Evolutionary conservation across 495 filamentous ascomycete species (phyloP).

Genomic region (Talaromyces proteolyticus): DNA sequence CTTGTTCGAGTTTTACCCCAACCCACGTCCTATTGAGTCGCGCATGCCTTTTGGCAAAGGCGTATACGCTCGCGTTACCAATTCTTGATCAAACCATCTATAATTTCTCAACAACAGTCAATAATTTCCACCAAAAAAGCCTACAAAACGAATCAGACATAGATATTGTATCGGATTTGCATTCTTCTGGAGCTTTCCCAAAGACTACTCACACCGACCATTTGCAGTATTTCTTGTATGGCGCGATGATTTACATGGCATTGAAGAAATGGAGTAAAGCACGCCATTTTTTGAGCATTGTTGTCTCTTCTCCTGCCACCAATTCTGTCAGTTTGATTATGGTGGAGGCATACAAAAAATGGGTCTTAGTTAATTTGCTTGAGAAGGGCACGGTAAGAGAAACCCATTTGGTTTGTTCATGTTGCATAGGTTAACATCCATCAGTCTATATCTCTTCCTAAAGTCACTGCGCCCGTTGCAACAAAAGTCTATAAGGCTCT

Average conservation of each 20-base stretch:
- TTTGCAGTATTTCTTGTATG: conserved; percentile 72
- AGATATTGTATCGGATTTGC: conserved; percentile 45
- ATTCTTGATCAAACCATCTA: conserved; percentile 64
- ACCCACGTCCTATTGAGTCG: conserved; percentile 56
- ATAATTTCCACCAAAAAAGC: conserved; percentile 14
- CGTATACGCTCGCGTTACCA: conserved; percentile 51
- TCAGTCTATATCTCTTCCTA: conserved; percentile 35
- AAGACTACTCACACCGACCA: conserved; percentile 53
- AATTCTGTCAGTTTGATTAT: conserved; percentile 64
- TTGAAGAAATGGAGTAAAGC: conserved; percentile 68
- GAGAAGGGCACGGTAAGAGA: conserved; percentile 57
- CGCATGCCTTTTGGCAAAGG: conserved; percentile 50
- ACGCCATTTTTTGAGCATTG: conserved; percentile 60
- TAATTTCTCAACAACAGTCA: conserved; percentile 51
- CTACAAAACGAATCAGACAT: conserved; percentile 22
- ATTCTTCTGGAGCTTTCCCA: conserved; percentile 49
- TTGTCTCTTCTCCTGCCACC: conserved; percentile 57
- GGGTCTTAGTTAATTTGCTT: conserved; percentile 74
- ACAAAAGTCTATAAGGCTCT: conserved; percentile 52
- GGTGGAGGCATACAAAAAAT: conserved; percentile 91
- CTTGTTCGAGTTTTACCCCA: conserved; percentile 63
- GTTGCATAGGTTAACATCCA: conserved; percentile 12
- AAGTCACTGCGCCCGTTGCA: conserved; percentile 36
- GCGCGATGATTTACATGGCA: conserved; percentile 73
- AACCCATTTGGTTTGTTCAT: too few species aligned